A percentile compares a stretch with the other conserved stretches of the same genome.
phyloP scores from a whole-genome alignment of 1,284 basidiomycete genomes.

The Ganoderma leucocontextum region DNA sequence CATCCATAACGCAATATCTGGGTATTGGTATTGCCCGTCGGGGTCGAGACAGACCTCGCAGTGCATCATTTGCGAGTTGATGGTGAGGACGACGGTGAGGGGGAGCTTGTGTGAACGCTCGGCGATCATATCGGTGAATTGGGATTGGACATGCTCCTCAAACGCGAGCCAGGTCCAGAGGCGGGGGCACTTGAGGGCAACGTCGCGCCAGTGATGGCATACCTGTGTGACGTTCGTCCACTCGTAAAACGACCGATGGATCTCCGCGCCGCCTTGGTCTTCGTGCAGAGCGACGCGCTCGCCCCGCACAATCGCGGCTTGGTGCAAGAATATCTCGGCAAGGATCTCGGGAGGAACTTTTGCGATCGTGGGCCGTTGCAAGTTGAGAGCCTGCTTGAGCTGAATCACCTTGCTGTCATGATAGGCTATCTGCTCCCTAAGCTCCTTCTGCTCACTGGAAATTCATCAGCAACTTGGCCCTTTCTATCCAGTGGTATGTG shows the following conservation, averaged over 20 bases:
- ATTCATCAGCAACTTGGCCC: neutral
- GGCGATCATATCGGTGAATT: neutral
- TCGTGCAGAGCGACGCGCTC: neutral
- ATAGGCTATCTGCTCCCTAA: neutral
- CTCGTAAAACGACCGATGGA: neutral
- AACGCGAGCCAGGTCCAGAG: slow-evolving; percentile 20
- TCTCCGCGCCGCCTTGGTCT: neutral
- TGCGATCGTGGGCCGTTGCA: neutral
- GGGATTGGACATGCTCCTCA: slow-evolving; percentile 5
- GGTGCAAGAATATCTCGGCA: neutral
- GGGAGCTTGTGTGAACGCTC: neutral
- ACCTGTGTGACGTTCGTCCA: neutral
- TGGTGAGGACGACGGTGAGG: neutral
- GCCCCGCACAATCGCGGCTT: neutral
- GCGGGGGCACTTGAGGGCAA: slow-evolving; percentile 10
- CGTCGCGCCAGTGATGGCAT: slow-evolving; percentile 11
- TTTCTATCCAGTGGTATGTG: too few relatives aligned
- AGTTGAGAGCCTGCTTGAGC: neutral
- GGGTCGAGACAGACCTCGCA: neutral
- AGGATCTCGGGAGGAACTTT: neutral
- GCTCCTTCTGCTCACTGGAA: neutral
- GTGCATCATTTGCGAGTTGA: neutral
- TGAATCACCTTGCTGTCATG: neutral
- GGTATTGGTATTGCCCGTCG: neutral
- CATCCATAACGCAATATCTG: neutral